Base-by-base conservation (phyloP, 768 basidiomycete genomes). In the Infundibulicybe gibba region DNA sequence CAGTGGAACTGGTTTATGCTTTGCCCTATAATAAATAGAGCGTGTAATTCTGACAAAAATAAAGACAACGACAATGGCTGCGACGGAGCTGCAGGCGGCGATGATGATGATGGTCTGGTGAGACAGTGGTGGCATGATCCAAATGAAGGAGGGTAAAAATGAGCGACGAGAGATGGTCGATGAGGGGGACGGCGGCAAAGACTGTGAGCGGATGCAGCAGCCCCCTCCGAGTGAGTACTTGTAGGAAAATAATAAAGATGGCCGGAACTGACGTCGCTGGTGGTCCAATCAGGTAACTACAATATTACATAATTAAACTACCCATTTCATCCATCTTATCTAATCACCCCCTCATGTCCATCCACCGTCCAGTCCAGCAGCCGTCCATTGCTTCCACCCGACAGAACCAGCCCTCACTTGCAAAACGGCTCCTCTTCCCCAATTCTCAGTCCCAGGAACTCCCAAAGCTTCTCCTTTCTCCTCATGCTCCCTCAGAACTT, bases 351-450 rank as follows among this genome's bases (percentile, higher is more conserved):
- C 25, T 34, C 35, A 19, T 16, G 32, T 5, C 32, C 16, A 47
- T 60, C 62, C 46, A 62, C 60, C 48, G 59, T 61, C 38, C 63
- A 58, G 47, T 62, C 58, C 50, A 63, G 57, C 54, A 50, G 53
- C 47, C 56, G 46, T 44, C 55, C 44, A 48, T 30, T 56, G 55
- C 14, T 47, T 49, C 38, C 35, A 41, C 25, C 45, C 60, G 52
- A 35, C 62, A 56, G 40, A 66, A 43, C 10, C 70, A 60, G 21
- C 58, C 66, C 3, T 64, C 71, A 19, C 71, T 81, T 21, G 67
- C 78, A 1, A 67, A 68, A 44, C 82, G 87, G 14, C 77, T 88
- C 10, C 76, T 88, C 41, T 87, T 89, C 58, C 85, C 83, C 6
- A 53, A 74, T 11, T 63, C 70, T 20, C 63, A 72, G 19, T 51